phyloP scores from a whole-genome alignment of 208 protist genomes.

The Endotrypanum monterogeii region DNA sequence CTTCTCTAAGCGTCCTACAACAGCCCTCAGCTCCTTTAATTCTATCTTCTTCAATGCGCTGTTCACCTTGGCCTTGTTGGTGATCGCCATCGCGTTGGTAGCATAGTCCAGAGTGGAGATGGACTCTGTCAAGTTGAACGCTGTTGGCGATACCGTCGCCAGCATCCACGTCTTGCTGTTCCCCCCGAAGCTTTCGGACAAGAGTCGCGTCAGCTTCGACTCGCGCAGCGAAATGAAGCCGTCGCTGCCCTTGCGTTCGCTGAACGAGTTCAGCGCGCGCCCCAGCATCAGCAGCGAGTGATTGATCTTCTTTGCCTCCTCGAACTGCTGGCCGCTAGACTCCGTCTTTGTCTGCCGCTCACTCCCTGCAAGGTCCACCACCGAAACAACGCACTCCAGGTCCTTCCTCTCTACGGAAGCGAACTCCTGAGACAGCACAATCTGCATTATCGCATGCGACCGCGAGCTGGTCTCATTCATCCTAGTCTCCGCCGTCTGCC shows the following conservation, averaged over 20 bases:
- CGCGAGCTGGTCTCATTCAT: slow-evolving; percentile 91
- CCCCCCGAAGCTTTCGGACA: slow-evolving; percentile 91
- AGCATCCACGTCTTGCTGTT: slow-evolving; percentile 95
- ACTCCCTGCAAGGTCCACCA: slow-evolving; percentile 85
- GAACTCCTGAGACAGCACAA: slow-evolving; percentile 67
- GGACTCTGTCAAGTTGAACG: slow-evolving; percentile 80
- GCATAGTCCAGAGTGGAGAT: slow-evolving; percentile 86
- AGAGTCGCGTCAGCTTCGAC: slow-evolving; percentile 89
- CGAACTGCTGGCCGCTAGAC: slow-evolving; percentile 73
- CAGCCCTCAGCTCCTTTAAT: slow-evolving; percentile 67
- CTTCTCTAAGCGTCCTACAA: slow-evolving; percentile 50
- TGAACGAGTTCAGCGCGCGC: slow-evolving; percentile 84
- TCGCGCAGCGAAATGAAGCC: slow-evolving; percentile 82
- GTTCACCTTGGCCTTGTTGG: slow-evolving; percentile 78
- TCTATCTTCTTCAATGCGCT: slow-evolving; percentile 58
- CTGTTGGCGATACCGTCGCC: slow-evolving; percentile 69
- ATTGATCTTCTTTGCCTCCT: slow-evolving; percentile 93
- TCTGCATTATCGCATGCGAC: slow-evolving; percentile 90
- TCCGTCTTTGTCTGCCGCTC: slow-evolving; percentile 87
- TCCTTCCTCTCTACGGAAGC: slow-evolving; percentile 50
- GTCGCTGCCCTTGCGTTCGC: slow-evolving; percentile 63
- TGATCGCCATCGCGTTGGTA: slow-evolving; percentile 80
- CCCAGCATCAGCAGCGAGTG: slow-evolving; percentile 86
- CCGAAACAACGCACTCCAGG: slow-evolving; percentile 63
- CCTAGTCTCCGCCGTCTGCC: slow-evolving; percentile 77